phyloP scores from a whole-genome alignment of 2,329 filamentous ascomycete species.

The Tolypocladium cylindrosporum region DNA sequence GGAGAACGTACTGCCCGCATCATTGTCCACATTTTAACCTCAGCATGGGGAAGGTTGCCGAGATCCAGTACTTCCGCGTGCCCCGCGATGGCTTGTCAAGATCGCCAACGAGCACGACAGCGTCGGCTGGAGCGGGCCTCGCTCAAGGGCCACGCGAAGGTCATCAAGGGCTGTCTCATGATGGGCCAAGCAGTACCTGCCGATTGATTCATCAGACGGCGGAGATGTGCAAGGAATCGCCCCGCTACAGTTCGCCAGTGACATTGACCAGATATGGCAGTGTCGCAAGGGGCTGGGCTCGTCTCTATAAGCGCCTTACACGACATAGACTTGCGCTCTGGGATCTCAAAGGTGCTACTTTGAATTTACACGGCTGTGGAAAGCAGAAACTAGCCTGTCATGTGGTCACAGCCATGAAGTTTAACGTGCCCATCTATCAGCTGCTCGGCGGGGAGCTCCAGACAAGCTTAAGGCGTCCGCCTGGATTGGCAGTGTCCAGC shows the following conservation, averaged over 20 bases:
- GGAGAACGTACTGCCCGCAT: background rate
- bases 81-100: slow-evolving; percentile 74
- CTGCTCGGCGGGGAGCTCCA: slow-evolving; percentile 67
- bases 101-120: slow-evolving; percentile 56
- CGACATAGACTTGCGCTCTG: slow-evolving; percentile 69
- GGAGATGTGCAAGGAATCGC: background rate
- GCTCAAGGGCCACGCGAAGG: slow-evolving; percentile 61
- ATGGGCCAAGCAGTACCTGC: background rate
- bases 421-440: slow-evolving; percentile 60
- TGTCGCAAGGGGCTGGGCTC: slow-evolving; percentile 63
- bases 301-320: slow-evolving; percentile 73
- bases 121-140: slow-evolving; percentile 40
- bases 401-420: slow-evolving; percentile 26
- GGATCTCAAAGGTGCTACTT: slow-evolving; percentile 54
- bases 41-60: slow-evolving; percentile 21
- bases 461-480: slow-evolving; percentile 30
- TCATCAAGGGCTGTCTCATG: slow-evolving; percentile 59
- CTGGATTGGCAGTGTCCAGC: slow-evolving; percentile 23
- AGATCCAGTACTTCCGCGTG: slow-evolving; percentile 64
- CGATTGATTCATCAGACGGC: background rate
- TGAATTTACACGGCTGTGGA: background rate
- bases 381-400: background rate
- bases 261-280: slow-evolving; percentile 77
- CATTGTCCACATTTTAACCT: background rate
- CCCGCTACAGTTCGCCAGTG: slow-evolving; percentile 48